Evolutionary conservation across 1,284 basidiomycete genomes (phyloP), one percentile per base, ranked within the genome.

Genomic region (Cyathus olla): DNA sequence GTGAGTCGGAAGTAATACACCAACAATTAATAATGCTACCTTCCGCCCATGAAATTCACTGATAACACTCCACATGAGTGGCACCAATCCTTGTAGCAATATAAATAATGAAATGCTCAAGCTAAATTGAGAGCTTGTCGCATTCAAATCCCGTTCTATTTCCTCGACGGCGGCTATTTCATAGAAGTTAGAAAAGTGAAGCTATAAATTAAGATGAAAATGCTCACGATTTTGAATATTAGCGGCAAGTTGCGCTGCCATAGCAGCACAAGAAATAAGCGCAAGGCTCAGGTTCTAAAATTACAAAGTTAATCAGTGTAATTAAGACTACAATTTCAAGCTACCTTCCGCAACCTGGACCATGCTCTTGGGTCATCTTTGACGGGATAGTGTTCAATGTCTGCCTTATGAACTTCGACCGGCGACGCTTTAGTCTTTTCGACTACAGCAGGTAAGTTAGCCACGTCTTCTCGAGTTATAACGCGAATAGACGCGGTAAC

Each of bases 1-100:
- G 40, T 42, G 39, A 42, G 42, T 66, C 54, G 13, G 31, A 35
- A 35, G 13, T 8, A 13, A 35, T 35, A 35, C 31, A 35, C 31
- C 31, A 5, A 39, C 58, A 13, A 48, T 27, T 24, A 40, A 49
- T 17, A 47, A 47, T 53, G 22, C 42, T 65, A 91, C 91, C 83
- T 93, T 95, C 52, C 95, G 82, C 6, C 94, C 95, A 64, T 89
- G 90, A 53, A 97, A 86, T 73, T 96, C 94, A 56, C 90, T 92
- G 21, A 92, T 78, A 0, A 88, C 84, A 55, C 85, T 87, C 94
- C 94, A 95, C 6, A 92, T 56, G 17, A 93, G 69, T 0, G 93
- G 93, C 54, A 89, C 76, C 13, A 79, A 73, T 1, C 94, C 94
- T 73, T 95, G 93, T n/a, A 93, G 74, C 22, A 94, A 78, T 66